Evolutionary conservation across 306 rosid species (phyloP).

Genomic region (Cicer bijugum): DNA sequence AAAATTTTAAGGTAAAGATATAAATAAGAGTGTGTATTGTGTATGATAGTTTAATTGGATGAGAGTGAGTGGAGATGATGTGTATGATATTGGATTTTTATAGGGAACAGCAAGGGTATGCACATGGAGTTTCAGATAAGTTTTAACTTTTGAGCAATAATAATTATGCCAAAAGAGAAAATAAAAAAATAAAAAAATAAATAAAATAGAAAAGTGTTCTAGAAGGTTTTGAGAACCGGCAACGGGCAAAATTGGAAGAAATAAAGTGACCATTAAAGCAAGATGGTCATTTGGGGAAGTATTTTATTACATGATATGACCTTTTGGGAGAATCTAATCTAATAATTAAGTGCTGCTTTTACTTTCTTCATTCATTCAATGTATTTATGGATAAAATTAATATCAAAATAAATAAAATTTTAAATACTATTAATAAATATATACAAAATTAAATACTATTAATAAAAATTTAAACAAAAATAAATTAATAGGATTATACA

Average conservation of each 20-base stretch:
- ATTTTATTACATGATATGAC: not conserved
- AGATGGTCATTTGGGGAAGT: not conserved
- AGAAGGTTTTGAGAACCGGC: slow-evolving; percentile 45
- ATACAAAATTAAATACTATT: too few relatives aligned
- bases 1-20: not conserved
- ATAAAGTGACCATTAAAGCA: not conserved
- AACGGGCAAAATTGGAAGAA: not conserved
- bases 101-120: not conserved
- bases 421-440: too few relatives aligned
- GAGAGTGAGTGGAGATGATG: slow-evolving; percentile 18
- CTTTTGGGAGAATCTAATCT: not conserved
- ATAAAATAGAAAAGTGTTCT: slow-evolving; percentile 32
- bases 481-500: too few relatives aligned
- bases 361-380: too few relatives aligned
- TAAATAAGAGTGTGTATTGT: not conserved
- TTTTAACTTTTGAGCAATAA: not conserved
- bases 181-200: not conserved
- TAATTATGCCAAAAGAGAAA: not conserved
- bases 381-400: too few relatives aligned
- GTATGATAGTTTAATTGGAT: not conserved
- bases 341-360: too few relatives aligned
- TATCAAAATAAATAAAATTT: too few relatives aligned
- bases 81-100: slow-evolving; percentile 5
- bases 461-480: too few relatives aligned
- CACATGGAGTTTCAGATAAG: slow-evolving; percentile 44